phyloP scores from a whole-genome alignment of 2,329 filamentous ascomycete genomes.

The Dactylellina drechsleri region DNA sequence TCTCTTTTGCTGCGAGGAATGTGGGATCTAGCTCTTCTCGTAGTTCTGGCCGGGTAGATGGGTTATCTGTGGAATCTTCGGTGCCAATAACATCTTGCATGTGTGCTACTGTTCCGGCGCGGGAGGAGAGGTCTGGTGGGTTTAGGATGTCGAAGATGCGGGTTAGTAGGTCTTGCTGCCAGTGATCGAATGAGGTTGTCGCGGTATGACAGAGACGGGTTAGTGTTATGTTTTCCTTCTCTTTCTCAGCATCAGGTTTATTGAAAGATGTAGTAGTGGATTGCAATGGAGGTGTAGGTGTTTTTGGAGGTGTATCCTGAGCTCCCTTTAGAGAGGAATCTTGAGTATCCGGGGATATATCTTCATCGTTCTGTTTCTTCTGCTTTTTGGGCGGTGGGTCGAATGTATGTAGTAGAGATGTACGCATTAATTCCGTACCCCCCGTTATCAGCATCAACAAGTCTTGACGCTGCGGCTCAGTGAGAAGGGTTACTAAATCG shows the following conservation, averaged over 20 bases:
- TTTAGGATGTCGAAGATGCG: conserved; percentile 60
- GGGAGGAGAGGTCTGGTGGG: conserved; percentile 58
- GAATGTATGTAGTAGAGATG: conserved; percentile 30
- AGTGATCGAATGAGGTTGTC: conserved; percentile 79
- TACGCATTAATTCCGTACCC: conserved; percentile 52
- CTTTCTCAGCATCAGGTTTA: conserved; percentile 47
- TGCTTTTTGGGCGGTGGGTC: conserved; percentile 41
- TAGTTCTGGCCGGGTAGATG: conserved; percentile 28
- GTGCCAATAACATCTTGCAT: conserved; percentile 46
- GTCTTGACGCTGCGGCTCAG: conserved; percentile 55
- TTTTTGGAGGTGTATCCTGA: conserved; percentile 59
- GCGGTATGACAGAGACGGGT: conserved; percentile 72
- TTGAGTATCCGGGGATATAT: conserved; percentile 48
- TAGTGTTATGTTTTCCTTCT: conserved; percentile 59
- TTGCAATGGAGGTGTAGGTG: conserved; percentile 59
- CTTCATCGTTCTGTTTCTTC: conserved; percentile 53
- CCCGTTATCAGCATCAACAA: conserved; percentile 53
- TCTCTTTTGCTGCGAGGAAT: conserved; percentile 55
- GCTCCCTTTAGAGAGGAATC: conserved; percentile 58
- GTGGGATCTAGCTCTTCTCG: conserved; percentile 57
- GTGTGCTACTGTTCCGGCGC: conserved; percentile 38
- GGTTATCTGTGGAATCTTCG: conserved; percentile 44
- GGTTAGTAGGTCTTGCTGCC: conserved; percentile 72
- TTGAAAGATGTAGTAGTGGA: conserved; percentile 63
- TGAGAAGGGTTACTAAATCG: conserved; percentile 57